Base-by-base conservation (phyloP, 208 protist species). In the Lotmaria passim region DNA sequence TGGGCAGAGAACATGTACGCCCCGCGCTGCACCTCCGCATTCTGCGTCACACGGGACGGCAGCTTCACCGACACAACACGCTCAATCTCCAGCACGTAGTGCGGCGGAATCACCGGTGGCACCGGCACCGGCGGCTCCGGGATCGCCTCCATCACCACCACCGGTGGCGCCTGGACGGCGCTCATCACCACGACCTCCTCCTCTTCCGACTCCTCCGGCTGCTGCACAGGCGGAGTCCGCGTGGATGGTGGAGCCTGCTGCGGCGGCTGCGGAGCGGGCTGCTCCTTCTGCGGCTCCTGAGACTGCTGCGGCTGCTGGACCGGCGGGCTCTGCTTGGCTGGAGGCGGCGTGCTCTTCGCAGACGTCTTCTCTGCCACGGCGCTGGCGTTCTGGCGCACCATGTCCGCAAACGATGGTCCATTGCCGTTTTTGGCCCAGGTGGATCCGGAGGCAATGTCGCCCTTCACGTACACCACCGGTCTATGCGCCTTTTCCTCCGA, bases 51-150 rank as follows among this genome's bases (percentile, higher is more conserved):
- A 62, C 60, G 69, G 28, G 55, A 41, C n/a, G 85, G 85, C 26
- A 90, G 62, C 41, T 83, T 65, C 36, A 86, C 65, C 15, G 60
- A 46, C 46, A 75, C 84, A 26, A 87, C 71, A 33, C 85, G 69
- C 46, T 90, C 85, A 56, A 90, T 83, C 52, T 90, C 85, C 39
- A 90, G 79, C 24, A 90, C 76, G 69, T 90, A 87, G 58, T 87
- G 84, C 61, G 73, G 64, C 21, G 75, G 57, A 31, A 73, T 72
- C 43, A 72, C 23, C 53, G 73, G 60, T 14, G 63, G 26, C 14
- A 68, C 69, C 11, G 76, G 65, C 17, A 73, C 31, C 48, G 68
- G 77, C 19, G 75, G 67, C 31, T 83, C 77, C 64, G 78, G 66
- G 39, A 71, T 59, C 36, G 67, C 11, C 56, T 79, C 73, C 46